Conservation (phyloP, 2,329 filamentous ascomycete genomes). For the Ascomycota sp. region DNA sequence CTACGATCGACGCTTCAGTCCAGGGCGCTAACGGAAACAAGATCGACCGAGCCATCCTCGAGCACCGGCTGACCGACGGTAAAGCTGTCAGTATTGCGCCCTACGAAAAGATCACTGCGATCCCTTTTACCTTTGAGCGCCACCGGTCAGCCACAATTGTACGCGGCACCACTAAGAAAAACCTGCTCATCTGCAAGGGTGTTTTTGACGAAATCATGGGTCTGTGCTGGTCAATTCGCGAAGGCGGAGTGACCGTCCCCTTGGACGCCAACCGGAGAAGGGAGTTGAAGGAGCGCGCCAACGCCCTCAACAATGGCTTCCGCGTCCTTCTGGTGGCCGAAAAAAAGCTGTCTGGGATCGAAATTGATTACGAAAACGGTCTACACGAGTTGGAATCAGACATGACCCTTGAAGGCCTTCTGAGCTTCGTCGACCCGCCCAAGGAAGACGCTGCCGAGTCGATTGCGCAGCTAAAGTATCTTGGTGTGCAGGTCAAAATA, state of each 20-base stretch:
- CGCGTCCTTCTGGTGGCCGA: conserved; percentile 8
- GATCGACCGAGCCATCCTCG: conserved; percentile 9
- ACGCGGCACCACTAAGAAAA: conserved; percentile 5
- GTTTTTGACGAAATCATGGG: conserved; percentile 10
- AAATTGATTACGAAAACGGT: conserved; percentile 5
- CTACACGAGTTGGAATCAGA: conserved; percentile 6
- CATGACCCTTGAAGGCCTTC: conserved; percentile 9
- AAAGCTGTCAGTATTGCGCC: conserved; percentile 4
- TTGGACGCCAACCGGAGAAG: conserved; percentile 4
- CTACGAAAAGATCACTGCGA: conserved; percentile 6
- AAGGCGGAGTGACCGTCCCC: conserved; percentile 3
- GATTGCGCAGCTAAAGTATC: conserved; percentile 5
- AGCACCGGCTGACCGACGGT: conserved; percentile 3
- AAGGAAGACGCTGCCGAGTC: conserved; percentile 10
- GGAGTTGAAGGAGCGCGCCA: conserved; percentile 3
- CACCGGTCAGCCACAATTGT: conserved; percentile 7
- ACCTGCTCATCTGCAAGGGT: conserved; percentile 11
- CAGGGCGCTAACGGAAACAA: conserved; percentile 10
- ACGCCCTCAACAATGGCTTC: conserved; percentile 6
- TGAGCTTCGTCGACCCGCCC: conserved; percentile 10
- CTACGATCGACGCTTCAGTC: conserved; percentile 7
- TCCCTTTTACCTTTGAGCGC: conserved; percentile 10
- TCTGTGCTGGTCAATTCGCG: conserved; percentile 5
- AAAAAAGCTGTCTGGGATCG: conserved; percentile 4
- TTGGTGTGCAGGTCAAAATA: conserved; percentile 10